Evolutionary conservation across 352 stramenopile species (phyloP).

Genomic region (Globisporangium nunn): DNA sequence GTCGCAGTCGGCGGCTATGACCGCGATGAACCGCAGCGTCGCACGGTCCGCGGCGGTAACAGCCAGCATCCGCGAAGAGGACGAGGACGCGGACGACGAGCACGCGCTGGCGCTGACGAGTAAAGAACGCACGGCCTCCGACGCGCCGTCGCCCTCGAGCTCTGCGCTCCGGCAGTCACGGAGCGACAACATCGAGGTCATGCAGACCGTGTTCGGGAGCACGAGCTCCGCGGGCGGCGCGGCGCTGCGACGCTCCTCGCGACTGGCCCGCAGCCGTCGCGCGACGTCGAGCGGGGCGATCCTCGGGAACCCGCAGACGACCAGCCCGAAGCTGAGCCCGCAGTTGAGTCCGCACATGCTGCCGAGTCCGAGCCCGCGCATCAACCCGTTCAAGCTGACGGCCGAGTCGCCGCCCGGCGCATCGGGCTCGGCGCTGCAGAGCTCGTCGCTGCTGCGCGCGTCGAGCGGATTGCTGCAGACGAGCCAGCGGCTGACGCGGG

Average conservation of each 20-base stretch:
- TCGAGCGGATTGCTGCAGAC: constrained; percentile 1
- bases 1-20: constrained; percentile 6
- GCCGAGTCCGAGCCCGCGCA: constrained; percentile 47
- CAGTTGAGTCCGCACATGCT: constrained; percentile 65
- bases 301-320: constrained; percentile 21
- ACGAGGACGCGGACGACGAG: constrained; percentile 36
- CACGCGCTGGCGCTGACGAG: constrained; percentile 4
- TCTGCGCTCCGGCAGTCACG: constrained; percentile 34
- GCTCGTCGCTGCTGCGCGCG: constrained; percentile 4
- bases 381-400: constrained; percentile 68
- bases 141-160: constrained; percentile 16
- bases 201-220: constrained; percentile 59
- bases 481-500: constrained; percentile 7
- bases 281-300: constrained; percentile 42
- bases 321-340: constrained; percentile 51
- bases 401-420: constrained; percentile 28
- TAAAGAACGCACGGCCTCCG: constrained; percentile 26
- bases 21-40: constrained; percentile 13
- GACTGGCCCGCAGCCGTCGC: constrained; percentile 46
- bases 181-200: constrained; percentile 59
- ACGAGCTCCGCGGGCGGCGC: constrained; percentile 32
- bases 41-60: constrained; percentile 15
- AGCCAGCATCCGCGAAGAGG: constrained; percentile 54
- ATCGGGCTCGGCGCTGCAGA: constrained; percentile 5
- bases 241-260: constrained; percentile 40